Base-by-base conservation (phyloP, 192 early-diverging fungal species). In the Coemansia sp. region DNA sequence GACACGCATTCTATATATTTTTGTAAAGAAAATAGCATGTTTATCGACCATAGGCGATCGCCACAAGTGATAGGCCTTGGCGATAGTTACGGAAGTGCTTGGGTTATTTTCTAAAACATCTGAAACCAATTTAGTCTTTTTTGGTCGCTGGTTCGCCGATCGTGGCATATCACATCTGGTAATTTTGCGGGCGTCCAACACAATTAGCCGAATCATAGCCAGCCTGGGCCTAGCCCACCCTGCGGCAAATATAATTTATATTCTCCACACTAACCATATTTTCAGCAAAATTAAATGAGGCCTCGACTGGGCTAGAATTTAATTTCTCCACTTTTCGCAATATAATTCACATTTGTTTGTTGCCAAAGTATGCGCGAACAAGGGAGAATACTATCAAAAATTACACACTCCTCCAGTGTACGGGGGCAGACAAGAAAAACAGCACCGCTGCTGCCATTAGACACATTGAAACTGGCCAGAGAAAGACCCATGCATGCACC, bases 401-500 rank as follows among this genome's bases (percentile, higher is more conserved):
- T 53, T 32, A 53, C 51, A 53, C 51, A 53, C 19, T 53, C 51
- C 24, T 25, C 51, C 19, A 53, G 22, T 25, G 24, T 14, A 53
- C 24, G 21, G 52, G 12, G 52, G 22, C 43, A 53, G 21, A 23
- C 52, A 47, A 47, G 43, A 12, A 47, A 43, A 17, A 47, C 12
- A 47, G 12, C 12, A 15, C 43, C 43, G n/a, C n/a, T 47, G n/a
- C 14, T n/a, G 12, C 43, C 14, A 17, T n/a, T 47, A n/a, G 12
- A 47, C 43, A 12, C 10, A 47, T 47, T 47, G n/a, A 17, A 47
- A 47, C 32, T 35, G 32, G 43, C 43, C 43, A 47, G 43, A 47
- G 43, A 35, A 35, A 35, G 43, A 12, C 5, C 43, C 43, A 47
- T 47, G 54, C 25, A 56, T 56, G 25, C 52, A 5, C 52, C 22